These are phyloP conservation scores for Hyaloscypha bicolor DNA, from an alignment of 495 filamentous ascomycete species.

Conservation along the genomic window DNA sequence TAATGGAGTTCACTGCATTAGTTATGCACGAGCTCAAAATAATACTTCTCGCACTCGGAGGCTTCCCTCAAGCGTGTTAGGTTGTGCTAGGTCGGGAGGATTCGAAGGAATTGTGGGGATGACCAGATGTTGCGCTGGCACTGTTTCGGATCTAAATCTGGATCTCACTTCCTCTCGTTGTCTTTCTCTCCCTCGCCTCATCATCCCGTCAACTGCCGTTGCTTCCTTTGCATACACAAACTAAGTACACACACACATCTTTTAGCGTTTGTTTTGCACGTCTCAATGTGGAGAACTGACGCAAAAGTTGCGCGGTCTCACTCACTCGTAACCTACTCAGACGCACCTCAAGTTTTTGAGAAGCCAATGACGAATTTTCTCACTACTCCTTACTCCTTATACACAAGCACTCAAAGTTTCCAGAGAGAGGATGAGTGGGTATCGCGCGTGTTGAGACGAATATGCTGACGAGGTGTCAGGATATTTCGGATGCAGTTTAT, in stretches of 20 bases:
- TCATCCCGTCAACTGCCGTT: too few relatives aligned
- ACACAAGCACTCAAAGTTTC: too few relatives aligned
- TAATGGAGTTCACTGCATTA: neutral
- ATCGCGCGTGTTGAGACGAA: too few relatives aligned
- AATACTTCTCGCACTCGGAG: neutral
- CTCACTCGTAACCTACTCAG: neutral
- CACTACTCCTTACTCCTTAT: too few relatives aligned
- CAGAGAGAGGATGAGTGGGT: too few relatives aligned
- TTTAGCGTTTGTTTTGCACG: neutral
- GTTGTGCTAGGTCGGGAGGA: neutral
- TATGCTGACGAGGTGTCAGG: too few relatives aligned
- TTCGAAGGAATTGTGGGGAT: neutral
- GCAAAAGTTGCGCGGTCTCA: neutral
- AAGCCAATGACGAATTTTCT: too few relatives aligned
- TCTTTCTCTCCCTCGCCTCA: neutral
- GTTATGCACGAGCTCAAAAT: neutral
- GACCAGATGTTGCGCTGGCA: neutral
- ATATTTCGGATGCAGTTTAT: too few relatives aligned
- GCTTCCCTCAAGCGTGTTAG: neutral
- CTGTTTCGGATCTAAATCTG: neutral
- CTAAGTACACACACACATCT: too few relatives aligned
- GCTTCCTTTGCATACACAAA: too few relatives aligned
- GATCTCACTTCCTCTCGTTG: conserved; percentile 33
- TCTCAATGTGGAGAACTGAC: neutral
- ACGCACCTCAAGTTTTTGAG: conserved; percentile 20